Conservation (phyloP, 164 flowering plant species). For the Chloranthus sessilifolius region DNA sequence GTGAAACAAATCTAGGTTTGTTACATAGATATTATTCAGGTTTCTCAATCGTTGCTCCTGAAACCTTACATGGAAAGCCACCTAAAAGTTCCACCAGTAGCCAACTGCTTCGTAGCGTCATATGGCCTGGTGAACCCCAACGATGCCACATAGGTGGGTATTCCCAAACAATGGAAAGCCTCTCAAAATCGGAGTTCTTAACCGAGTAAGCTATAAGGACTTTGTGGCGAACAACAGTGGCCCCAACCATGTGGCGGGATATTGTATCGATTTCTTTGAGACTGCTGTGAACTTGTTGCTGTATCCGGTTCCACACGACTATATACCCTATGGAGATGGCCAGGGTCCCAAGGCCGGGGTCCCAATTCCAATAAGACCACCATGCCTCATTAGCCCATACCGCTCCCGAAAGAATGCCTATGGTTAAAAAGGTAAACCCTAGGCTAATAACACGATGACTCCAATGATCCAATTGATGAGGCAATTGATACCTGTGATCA, state of each 20-base stretch:
- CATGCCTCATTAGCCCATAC: too few relatives aligned
- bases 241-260: constrained; percentile 56
- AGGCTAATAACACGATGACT: not conserved
- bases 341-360: too few relatives aligned
- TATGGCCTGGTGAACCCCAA: constrained; percentile 81
- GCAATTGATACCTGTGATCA: not conserved
- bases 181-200: constrained; percentile 66
- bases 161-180: constrained; percentile 84
- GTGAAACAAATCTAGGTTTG: too few relatives aligned
- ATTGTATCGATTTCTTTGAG: constrained; percentile 79
- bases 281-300: constrained; percentile 69
- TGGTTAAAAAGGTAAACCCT: too few relatives aligned
- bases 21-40: too few relatives aligned
- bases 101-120: constrained; percentile 45
- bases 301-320: constrained; percentile 68
- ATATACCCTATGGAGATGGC: constrained; percentile 67
- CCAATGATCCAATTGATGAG: not conserved
- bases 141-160: constrained; percentile 83
- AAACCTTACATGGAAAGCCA: constrained; percentile 45
- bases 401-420: too few relatives aligned
- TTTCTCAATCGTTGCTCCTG: constrained; percentile 68
- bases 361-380: too few relatives aligned
- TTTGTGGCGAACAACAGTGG: constrained; percentile 51
- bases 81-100: constrained; percentile 41
- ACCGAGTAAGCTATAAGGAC: constrained; percentile 58